Evolutionary conservation across 2,329 filamentous ascomycete genomes (phyloP).

Genomic region (Penicillium sp.): DNA sequence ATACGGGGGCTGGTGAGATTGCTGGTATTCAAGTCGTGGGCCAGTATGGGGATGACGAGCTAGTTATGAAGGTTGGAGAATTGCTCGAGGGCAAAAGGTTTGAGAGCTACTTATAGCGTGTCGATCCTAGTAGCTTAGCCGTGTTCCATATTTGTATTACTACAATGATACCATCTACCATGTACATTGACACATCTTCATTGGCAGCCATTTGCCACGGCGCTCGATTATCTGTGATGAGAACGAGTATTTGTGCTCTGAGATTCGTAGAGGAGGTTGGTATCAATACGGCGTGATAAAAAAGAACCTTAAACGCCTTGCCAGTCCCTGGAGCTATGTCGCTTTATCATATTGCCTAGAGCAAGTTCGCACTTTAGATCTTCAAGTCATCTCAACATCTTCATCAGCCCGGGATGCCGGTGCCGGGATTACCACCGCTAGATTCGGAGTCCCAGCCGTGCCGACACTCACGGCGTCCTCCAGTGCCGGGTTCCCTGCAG

Average conservation of each 20-base stretch:
- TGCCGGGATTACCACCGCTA: slow-evolving; percentile 7
- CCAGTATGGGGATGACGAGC: slow-evolving; percentile 46
- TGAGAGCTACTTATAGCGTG: not conserved
- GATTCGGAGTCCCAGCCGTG: slow-evolving; percentile 21
- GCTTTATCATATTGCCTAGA: not conserved
- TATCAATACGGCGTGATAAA: slow-evolving; percentile 10
- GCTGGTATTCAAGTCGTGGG: slow-evolving; percentile 47
- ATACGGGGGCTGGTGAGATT: slow-evolving; percentile 16
- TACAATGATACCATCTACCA: slow-evolving; percentile 9
- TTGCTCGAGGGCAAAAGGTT: slow-evolving; percentile 30
- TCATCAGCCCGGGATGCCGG: slow-evolving; percentile 21
- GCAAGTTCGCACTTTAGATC: not conserved
- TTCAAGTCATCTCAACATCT: slow-evolving; percentile 32
- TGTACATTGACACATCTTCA: slow-evolving; percentile 4
- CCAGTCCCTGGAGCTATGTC: not conserved
- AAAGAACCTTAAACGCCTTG: slow-evolving; percentile 6
- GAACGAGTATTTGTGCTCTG: not conserved
- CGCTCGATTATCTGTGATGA: not conserved
- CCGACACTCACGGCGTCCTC: slow-evolving; percentile 27
- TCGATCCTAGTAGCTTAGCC: not conserved
- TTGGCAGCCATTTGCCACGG: not conserved
- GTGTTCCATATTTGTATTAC: slow-evolving; percentile 5
- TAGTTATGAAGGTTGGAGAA: slow-evolving; percentile 39
- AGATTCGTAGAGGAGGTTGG: slow-evolving; percentile 6
- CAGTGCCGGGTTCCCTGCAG: slow-evolving; percentile 11